These are phyloP conservation scores for Botrytis tulipae DNA, from an alignment of 2,329 filamentous ascomycete species.

Conservation along the genomic window DNA sequence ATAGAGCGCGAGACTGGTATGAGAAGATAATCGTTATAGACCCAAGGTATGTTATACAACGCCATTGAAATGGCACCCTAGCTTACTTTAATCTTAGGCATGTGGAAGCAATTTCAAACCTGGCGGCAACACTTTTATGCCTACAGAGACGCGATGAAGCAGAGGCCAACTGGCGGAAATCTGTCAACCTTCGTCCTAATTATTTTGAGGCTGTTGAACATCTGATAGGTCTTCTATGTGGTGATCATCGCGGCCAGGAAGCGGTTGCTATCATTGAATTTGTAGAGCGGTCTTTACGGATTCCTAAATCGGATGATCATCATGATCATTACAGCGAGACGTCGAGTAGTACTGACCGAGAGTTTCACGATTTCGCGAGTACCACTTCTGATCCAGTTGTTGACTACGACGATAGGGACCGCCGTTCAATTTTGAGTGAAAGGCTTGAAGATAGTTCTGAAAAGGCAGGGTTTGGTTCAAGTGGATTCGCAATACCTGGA, in stretches of 20 bases:
- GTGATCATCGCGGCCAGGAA: conserved; percentile 75
- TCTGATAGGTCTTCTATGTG: conserved; percentile 82
- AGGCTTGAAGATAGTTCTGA: conserved; percentile 25
- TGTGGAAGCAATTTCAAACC: conserved; percentile 90
- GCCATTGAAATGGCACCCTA: background rate
- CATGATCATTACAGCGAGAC: conserved; percentile 58
- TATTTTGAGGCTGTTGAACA: conserved; percentile 96
- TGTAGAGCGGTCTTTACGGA: conserved; percentile 71
- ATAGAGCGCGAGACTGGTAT: conserved; percentile 74
- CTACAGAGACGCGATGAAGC: conserved; percentile 81
- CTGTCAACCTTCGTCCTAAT: conserved; percentile 78
- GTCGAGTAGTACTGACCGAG: conserved; percentile 49
- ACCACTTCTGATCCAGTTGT: conserved; percentile 33
- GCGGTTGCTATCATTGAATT: conserved; percentile 84
- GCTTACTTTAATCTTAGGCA: conserved; percentile 46
- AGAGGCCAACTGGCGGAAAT: conserved; percentile 78
- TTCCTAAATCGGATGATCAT: conserved; percentile 47
- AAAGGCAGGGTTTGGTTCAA: conserved; percentile 62
- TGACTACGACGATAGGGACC: conserved; percentile 36
- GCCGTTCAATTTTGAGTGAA: conserved; percentile 25
- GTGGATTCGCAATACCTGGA: conserved; percentile 80
- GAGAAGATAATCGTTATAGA: conserved; percentile 59
- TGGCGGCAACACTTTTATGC: conserved; percentile 84
- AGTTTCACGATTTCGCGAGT: conserved; percentile 32
- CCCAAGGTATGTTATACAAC: conserved; percentile 47